phyloP scores from a whole-genome alignment of 2,329 filamentous ascomycete species.

The Raffaelea ambrosiae region DNA sequence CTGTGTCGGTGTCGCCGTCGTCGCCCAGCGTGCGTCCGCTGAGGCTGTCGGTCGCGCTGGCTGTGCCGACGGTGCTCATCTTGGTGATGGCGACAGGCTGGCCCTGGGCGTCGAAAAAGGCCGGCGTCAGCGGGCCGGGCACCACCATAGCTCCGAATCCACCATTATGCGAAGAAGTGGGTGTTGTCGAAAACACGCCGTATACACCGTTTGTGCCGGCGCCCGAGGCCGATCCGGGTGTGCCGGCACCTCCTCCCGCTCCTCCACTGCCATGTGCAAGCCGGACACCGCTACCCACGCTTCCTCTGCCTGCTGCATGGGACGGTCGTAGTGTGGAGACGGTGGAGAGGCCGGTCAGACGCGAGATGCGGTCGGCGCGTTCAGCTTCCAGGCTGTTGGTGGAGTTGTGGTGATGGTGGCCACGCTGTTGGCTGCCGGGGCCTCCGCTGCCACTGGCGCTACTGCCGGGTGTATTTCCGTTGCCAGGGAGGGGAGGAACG shows the following conservation, averaged over 20 bases:
- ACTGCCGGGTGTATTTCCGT: neutral
- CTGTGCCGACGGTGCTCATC: slow-evolving; percentile 87
- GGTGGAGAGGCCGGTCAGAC: slow-evolving; percentile 82
- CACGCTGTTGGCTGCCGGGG: slow-evolving; percentile 46
- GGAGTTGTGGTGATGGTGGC: slow-evolving; percentile 51
- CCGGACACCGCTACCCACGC: slow-evolving; percentile 10
- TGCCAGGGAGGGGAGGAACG: slow-evolving; percentile 3
- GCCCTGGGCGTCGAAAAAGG: slow-evolving; percentile 74
- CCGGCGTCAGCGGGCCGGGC: slow-evolving; percentile 39
- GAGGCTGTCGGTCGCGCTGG: slow-evolving; percentile 75
- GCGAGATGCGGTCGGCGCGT: slow-evolving; percentile 89
- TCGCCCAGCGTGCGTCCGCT: slow-evolving; percentile 44
- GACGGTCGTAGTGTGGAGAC: slow-evolving; percentile 62
- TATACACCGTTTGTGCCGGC: neutral
- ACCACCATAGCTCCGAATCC: slow-evolving; percentile 6
- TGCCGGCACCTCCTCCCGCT: slow-evolving; percentile 15
- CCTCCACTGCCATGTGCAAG: slow-evolving; percentile 21
- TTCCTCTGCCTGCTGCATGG: slow-evolving; percentile 14
- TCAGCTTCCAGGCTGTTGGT: slow-evolving; percentile 79
- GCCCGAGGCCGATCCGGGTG: no score
- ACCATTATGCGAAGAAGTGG: neutral
- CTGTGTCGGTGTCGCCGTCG: slow-evolving; percentile 33
- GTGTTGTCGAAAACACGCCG: slow-evolving; percentile 7
- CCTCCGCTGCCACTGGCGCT: slow-evolving; percentile 22
- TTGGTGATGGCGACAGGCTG: slow-evolving; percentile 60